Evolutionary conservation across 2,329 filamentous ascomycete genomes (phyloP).

Genomic region (Dryadomyces quercivorus): DNA sequence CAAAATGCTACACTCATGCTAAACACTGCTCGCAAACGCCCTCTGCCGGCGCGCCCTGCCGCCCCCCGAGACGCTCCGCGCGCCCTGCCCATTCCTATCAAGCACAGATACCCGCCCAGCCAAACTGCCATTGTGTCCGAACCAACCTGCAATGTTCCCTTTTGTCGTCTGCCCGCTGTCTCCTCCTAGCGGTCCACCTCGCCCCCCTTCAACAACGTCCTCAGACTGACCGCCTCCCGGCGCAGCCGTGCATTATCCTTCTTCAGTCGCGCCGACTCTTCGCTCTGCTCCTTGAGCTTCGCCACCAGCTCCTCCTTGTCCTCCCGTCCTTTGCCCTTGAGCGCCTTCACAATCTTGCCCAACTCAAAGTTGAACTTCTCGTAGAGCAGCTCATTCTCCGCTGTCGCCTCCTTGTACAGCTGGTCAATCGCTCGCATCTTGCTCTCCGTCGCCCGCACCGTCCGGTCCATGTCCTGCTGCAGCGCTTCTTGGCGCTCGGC

Average conservation of each 20-base stretch:
- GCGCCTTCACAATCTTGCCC: constrained; percentile 65
- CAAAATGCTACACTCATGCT: not conserved
- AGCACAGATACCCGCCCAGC: not conserved
- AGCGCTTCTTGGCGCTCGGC: constrained; percentile 49
- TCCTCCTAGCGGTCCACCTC: constrained; percentile 5
- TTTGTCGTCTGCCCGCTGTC: not conserved
- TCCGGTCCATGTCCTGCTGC: constrained; percentile 58
- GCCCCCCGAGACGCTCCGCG: not conserved
- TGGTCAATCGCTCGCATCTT: constrained; percentile 78
- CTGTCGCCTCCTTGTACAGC: constrained; percentile 73
- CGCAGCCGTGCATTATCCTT: constrained; percentile 78
- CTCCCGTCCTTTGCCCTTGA: constrained; percentile 59
- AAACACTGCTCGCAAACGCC: not conserved
- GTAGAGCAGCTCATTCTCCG: constrained; percentile 88
- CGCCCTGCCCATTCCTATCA: not conserved
- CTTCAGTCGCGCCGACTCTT: constrained; percentile 65
- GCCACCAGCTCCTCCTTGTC: constrained; percentile 67
- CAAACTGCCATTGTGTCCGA: not conserved
- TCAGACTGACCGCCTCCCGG: constrained; percentile 65
- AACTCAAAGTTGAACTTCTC: constrained; percentile 88
- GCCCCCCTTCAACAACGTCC: constrained; percentile 38
- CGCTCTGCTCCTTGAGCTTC: constrained; percentile 59
- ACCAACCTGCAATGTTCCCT: not conserved
- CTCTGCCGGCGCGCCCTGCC: not conserved
- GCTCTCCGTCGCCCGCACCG: constrained; percentile 60